phyloP scores from a whole-genome alignment of 208 protist species.

The Trypanosoma cruzi region DNA sequence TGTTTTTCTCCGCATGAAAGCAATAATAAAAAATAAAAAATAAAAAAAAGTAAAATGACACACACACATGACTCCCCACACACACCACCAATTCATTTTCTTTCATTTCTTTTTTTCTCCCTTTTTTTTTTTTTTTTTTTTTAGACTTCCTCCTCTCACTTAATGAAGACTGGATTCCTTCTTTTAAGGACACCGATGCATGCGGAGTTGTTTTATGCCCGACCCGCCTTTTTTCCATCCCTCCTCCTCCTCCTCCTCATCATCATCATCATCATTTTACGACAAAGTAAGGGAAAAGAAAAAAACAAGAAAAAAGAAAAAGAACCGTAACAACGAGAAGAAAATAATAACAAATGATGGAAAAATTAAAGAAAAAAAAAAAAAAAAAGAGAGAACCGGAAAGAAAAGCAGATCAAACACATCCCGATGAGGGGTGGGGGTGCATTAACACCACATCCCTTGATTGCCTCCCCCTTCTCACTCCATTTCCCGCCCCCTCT shows the following conservation, averaged over 20 bases:
- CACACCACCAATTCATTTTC: background rate
- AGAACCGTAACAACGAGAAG: background rate
- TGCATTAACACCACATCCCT: background rate
- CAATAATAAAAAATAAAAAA: constrained; percentile 24
- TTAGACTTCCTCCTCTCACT: background rate
- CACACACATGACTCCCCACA: constrained; percentile 1
- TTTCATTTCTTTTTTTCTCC: background rate
- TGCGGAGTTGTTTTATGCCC: background rate
- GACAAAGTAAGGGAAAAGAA: too few relatives aligned
- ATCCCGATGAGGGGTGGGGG: background rate
- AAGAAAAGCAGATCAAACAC: background rate
- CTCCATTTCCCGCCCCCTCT: background rate
- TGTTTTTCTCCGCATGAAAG: constrained; percentile 3
- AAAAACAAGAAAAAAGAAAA: background rate
- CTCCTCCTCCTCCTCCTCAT: background rate
- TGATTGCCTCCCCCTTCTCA: background rate
- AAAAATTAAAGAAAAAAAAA: constrained; percentile 15
- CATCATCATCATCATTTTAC: too few relatives aligned
- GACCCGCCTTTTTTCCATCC: background rate
- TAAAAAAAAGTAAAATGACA: constrained; percentile 12
- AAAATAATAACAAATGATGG: constrained; percentile 2
- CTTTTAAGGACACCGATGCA: background rate
- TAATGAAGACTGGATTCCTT: background rate
- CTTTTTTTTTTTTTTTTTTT: background rate
- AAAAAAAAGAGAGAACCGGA: too few relatives aligned